phyloP scores from a whole-genome alignment of 2,329 filamentous ascomycete genomes.

The Curvularia sp. region DNA sequence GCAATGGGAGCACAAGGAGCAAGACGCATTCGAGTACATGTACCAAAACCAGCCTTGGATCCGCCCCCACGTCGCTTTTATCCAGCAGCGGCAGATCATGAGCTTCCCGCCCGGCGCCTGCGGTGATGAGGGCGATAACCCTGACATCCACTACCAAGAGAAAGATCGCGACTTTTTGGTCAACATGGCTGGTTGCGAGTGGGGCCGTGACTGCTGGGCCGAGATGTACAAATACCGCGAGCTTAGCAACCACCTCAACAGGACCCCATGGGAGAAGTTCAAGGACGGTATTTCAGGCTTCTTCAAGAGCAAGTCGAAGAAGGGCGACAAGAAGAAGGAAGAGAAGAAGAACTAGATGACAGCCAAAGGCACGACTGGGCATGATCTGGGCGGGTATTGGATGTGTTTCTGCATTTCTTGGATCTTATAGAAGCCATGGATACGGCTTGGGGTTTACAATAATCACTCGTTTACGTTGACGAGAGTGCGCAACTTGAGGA shows the following conservation, averaged over 20 bases:
- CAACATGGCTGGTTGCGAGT: conserved; percentile 98
- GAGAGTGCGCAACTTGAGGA: conserved; percentile 12
- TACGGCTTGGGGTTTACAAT: conserved; percentile 20
- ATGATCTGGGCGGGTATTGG: conserved; percentile 5
- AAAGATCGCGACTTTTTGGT: conserved; percentile 90
- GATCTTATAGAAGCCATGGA: conserved; percentile 14
- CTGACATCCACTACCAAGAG: conserved; percentile 83
- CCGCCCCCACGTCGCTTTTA: conserved; percentile 83
- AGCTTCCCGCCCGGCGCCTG: conserved; percentile 92
- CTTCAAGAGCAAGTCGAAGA: conserved; percentile 41
- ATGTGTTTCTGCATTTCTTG: conserved; percentile 18
- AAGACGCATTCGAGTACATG: conserved; percentile 91
- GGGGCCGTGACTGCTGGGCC: conserved; percentile 95
- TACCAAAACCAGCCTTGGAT: conserved; percentile 94
- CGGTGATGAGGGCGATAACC: conserved; percentile 75
- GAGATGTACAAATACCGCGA: conserved; percentile 97
- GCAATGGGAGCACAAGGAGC: conserved; percentile 99
- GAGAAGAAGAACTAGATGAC: conserved; percentile 24
- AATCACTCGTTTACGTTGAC: conserved; percentile 20
- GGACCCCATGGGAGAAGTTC: conserved; percentile 76
- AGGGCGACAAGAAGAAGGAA: conserved; percentile 30
- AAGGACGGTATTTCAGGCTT: conserved; percentile 56
- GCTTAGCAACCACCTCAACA: conserved; percentile 87
- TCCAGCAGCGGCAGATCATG: conserved; percentile 91
- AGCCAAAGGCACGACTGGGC: not conserved